Base-by-base conservation (phyloP, 352 stramenopile species). In the Phytophthora melonis region DNA sequence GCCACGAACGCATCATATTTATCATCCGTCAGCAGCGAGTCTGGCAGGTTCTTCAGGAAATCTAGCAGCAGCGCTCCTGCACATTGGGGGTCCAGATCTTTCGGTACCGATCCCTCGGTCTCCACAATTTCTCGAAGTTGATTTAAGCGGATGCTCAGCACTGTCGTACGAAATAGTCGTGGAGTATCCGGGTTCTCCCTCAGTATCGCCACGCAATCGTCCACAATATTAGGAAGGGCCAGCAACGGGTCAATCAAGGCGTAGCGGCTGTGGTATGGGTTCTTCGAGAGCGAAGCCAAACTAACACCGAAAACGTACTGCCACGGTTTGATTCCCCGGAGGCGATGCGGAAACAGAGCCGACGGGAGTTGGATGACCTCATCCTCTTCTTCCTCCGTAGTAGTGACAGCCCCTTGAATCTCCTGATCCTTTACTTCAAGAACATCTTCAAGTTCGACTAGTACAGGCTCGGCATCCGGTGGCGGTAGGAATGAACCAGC, bases 1-100 rank as follows among this genome's bases (percentile, higher is more conserved):
- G 87, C 82, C 27, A 96, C 79, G 30, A 96, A 96, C 1, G 89
- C 89, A 39, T 95, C 89, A 52, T 95, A 94, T 55, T 92, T 92
- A 4, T 96, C 88, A 10, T 83, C 81, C 0, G 89, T 94, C 30
- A 96, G 72, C 56, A 96, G 68, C 2, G 89, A 81, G 59, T 96
- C 86, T 1, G 88, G 89, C 3, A 95, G 68, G 55, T 93, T 88
- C 58, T 89, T 91, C 43, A 95, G 79, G 56, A 95, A 94, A 68
- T 96, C 88, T 41, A 96, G 66, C 5, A 96, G 77, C 56, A 96
- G 55, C 9, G 89, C 88, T 34, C 80, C 86, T 21, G 88, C 88
- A 25, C 81, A 87, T 54, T 90, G 87, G 0, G 83, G 81, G 47
- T 94, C 86, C 21, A 93, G 47, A 55, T 94, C 81, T 57, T 73